Evolutionary conservation across 148 eudicot genomes (phyloP), one percentile per base, ranked within the genome.

Genomic region (Fagopyrum esculentum): DNA sequence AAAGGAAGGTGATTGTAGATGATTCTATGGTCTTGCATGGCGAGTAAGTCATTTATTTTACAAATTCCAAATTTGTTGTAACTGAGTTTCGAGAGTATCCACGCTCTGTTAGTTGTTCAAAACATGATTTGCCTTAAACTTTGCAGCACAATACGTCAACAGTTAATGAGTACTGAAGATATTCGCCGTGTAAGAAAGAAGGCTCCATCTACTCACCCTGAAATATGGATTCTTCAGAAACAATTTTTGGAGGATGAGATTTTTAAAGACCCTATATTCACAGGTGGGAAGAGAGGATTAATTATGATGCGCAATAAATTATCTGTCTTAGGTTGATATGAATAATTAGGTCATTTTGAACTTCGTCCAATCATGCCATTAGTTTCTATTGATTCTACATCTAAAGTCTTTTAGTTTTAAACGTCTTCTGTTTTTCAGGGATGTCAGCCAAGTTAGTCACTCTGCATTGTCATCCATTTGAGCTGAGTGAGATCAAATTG

Each of bases 21-120:
- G 98, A 90, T 69, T 82, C 83, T 30, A 95, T 88, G 86, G 97
- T 95, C 77, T 83, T 95, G 85, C 97, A 95, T 82, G 98, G 97
- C 88, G 98, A 95, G 98, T 95, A 90, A 76, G 98, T 90, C 66
- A 26, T 61, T 59, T 30, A 61, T 10, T 22, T 22, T 22, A 22
- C 26, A 22, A 22, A 22, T 22, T 22, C 26, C 26, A 22, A 22
- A 22, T 22, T 35, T 35, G 40, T 2, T 35, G 40, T 35, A 35
- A 35, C 40, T 35, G 40, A 35, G 40, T 35, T 35, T 35, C 40
- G 40, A 35, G 40, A 35, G 40, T 35, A 35, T 35, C 40, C 40
- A 35, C 3, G 40, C 40, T 63, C 5, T 63, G 16, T 63, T 63
- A 10, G 11, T 63, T 3, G 69, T 63, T 63, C 69, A 55, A 63